Evolutionary conservation across 352 stramenopile genomes (phyloP).

Genomic region (Blastocystis sp.): DNA sequence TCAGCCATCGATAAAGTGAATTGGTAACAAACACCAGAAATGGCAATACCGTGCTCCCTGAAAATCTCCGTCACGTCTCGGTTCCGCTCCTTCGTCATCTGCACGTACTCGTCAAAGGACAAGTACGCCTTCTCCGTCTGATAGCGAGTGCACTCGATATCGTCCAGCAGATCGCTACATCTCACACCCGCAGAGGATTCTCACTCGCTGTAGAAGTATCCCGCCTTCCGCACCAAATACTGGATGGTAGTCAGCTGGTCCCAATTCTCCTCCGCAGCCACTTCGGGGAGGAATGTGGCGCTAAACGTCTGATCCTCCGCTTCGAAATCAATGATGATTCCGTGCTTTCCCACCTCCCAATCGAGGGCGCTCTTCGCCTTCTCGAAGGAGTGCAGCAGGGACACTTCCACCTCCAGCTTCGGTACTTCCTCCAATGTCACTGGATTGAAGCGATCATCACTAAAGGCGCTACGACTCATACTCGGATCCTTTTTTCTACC

Average conservation of each 20-base stretch:
- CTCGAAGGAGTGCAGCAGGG: conserved; percentile 62
- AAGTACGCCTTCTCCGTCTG: conserved; percentile 63
- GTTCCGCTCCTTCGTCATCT: conserved; percentile 67
- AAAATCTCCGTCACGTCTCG: conserved; percentile 48
- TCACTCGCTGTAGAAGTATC: conserved; percentile 45
- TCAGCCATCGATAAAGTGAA: background rate
- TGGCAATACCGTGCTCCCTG: conserved; percentile 43
- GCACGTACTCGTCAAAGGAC: conserved; percentile 57
- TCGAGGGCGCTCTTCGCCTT: conserved; percentile 27
- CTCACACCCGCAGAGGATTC: background rate
- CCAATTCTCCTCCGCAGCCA: conserved; percentile 55
- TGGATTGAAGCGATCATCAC: conserved; percentile 53
- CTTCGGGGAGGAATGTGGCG: conserved; percentile 67
- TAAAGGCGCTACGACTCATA: conserved; percentile 29
- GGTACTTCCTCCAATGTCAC: conserved; percentile 58
- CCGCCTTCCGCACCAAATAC: conserved; percentile 61
- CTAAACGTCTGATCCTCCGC: conserved; percentile 35
- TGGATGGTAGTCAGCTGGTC: conserved; percentile 51
- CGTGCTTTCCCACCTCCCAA: conserved; percentile 69
- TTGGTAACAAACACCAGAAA: conserved; percentile 28
- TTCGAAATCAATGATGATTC: conserved; percentile 70
- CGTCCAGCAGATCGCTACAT: conserved; percentile 46
- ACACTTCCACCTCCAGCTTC: conserved; percentile 41
- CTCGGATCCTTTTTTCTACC: background rate
- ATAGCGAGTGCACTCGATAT: conserved; percentile 61